Conservation (phyloP, 768 basidiomycete species). For the Piloderma croceum region DNA sequence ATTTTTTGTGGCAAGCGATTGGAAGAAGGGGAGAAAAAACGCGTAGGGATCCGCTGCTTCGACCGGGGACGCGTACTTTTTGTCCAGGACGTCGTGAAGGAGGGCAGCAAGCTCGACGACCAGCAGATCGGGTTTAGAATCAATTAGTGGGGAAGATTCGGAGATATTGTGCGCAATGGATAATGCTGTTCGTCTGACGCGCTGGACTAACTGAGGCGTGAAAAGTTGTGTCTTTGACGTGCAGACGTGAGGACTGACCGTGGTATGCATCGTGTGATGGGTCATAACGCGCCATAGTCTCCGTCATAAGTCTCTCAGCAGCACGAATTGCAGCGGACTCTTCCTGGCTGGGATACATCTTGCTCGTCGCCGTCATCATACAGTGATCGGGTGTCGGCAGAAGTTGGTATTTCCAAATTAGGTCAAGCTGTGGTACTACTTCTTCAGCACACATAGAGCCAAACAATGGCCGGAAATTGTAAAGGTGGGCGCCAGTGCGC, state of each 20-base stretch:
- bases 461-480: too few relatives aligned
- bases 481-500: too few relatives aligned
- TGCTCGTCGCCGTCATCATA: too few relatives aligned
- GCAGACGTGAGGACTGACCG: constrained; percentile 42
- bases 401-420: too few relatives aligned
- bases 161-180: constrained; percentile 50
- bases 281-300: constrained; percentile 73
- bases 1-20: constrained; percentile 34
- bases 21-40: constrained; percentile 66
- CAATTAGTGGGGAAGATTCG: too few relatives aligned
- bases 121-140: constrained; percentile 60
- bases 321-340: constrained; percentile 49
- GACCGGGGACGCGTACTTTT: constrained; percentile 66
- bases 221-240: constrained; percentile 1
- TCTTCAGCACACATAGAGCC: too few relatives aligned
- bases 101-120: constrained; percentile 82
- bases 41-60: constrained; percentile 55
- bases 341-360: constrained; percentile 47
- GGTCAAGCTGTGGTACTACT: too few relatives aligned
- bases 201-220: constrained; percentile 52
- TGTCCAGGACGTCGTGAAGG: constrained; percentile 83
- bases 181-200: constrained; percentile 76
- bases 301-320: constrained; percentile 65
- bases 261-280: constrained; percentile 78
- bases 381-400: too few relatives aligned